phyloP scores from a whole-genome alignment of 2,329 filamentous ascomycete species.

The Botrytis pseudocinerea region DNA sequence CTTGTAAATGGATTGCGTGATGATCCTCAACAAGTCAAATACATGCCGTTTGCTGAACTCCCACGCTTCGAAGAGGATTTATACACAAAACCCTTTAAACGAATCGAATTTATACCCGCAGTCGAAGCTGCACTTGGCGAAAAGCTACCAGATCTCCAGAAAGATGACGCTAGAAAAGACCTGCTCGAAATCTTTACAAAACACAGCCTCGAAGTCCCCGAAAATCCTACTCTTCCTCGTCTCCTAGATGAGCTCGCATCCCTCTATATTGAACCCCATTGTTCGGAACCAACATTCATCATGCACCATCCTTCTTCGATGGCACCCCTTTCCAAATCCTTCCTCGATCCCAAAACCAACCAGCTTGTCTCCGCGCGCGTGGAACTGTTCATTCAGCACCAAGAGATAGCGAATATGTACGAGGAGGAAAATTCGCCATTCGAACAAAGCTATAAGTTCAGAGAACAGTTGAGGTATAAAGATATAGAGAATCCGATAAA shows the following conservation, averaged over 20 bases:
- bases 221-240: constrained; percentile 58
- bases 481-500: constrained; percentile 40
- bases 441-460: constrained; percentile 81
- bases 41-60: constrained; percentile 39
- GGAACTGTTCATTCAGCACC: constrained; percentile 78
- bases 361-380: constrained; percentile 79
- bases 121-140: constrained; percentile 67
- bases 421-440: constrained; percentile 96
- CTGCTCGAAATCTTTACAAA: constrained; percentile 57
- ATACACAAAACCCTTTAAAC: constrained; percentile 58
- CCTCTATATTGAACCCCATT: constrained; percentile 76
- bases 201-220: constrained; percentile 51
- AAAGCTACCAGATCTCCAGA: constrained; percentile 44
- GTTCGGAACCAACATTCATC: constrained; percentile 75
- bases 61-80: constrained; percentile 50
- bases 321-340: constrained; percentile 88
- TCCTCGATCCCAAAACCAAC: constrained; percentile 66
- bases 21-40: constrained; percentile 45
- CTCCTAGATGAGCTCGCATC: constrained; percentile 82
- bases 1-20: constrained; percentile 51
- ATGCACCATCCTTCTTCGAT: constrained; percentile 87
- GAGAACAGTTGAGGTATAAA: constrained; percentile 53
- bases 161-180: constrained; percentile 56
- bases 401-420: constrained; percentile 93
- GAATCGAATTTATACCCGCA: constrained; percentile 79